Evolutionary conservation across 495 filamentous ascomycete genomes (phyloP).

Genomic region (Hyaloscypha hepaticicola): DNA sequence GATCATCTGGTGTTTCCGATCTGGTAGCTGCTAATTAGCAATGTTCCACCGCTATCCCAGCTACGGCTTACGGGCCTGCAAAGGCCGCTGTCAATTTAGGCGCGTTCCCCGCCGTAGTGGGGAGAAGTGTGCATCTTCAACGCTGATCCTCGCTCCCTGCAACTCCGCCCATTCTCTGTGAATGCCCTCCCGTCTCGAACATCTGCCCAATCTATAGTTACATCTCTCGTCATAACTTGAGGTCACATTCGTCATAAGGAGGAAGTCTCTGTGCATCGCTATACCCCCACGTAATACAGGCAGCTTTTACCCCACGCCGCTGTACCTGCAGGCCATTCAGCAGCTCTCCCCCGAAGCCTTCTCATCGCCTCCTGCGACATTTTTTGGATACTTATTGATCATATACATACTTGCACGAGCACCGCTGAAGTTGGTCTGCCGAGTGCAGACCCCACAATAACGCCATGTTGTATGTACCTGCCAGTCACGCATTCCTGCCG

Average conservation of each 20-base stretch:
- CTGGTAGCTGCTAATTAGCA: background rate
- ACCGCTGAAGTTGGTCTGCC: conserved; percentile 21
- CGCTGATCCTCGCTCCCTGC: background rate
- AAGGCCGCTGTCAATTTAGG: conserved; percentile 11
- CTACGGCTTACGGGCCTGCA: background rate
- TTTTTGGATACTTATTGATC: conserved; percentile 4
- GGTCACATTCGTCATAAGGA: background rate
- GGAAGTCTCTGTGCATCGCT: background rate
- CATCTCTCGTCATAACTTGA: background rate
- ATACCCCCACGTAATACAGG: conserved; percentile 9
- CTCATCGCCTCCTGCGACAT: background rate
- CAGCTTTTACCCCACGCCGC: conserved; percentile 25
- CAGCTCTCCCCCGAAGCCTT: conserved; percentile 3
- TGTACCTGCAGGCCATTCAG: conserved; percentile 23
- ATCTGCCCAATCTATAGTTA: background rate
- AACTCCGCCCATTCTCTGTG: background rate
- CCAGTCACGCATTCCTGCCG: background rate
- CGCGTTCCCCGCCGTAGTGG: background rate
- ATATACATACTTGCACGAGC: background rate
- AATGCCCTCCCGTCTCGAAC: background rate
- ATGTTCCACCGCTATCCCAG: background rate
- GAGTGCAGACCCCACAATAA: conserved; percentile 14
- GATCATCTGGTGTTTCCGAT: background rate
- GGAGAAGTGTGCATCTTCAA: conserved; percentile 1
- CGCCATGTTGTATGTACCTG: conserved; percentile 31